Evolutionary conservation across 306 rosid genomes (phyloP), one percentile per base, ranked within the genome.

Genomic region (Cucumis sativus): DNA sequence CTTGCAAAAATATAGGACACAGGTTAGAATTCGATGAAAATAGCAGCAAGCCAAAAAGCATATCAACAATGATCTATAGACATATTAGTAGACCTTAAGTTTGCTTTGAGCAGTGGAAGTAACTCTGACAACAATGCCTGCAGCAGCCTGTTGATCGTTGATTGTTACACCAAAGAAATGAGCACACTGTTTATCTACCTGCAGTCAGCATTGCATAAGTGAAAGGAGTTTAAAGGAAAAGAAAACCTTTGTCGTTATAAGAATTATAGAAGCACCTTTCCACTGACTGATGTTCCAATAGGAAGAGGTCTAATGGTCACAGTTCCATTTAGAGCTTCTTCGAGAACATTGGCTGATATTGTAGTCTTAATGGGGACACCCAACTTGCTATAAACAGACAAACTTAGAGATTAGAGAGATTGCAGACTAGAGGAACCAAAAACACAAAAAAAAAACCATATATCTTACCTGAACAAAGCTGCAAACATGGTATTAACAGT

Each of bases 291-390:
- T 62, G 98, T 55, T 83, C 99, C 99, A 18, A 96, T 87, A 8
- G 98, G 99, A 83, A 96, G 99, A 21, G 99, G 99, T 87, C 94
- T 91, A 82, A 92, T 86, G 23, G 98, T 96, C 81, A 92, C 92
- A 52, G 91, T 96, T 47, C 98, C 99, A 82, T 82, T 96, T 75
- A 92, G 84, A 88, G 99, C 99, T 83, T 96, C 99, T 88, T 96
- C 99, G 70, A 96, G 98, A 75, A 96, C 98, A 89, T 83, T 96
- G 49, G 98, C 97, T 15, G 99, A 91, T 80, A 96, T 89, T 67
- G 97, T 89, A 56, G 99, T 96, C 90, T 96, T 96, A 86, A 96
- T 96, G 75, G 99, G 99, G 67, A 96, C 99, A 78, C 99, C 99
- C 84, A 96, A 86, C 90, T 96, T 96, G 89, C 99, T 96, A 84